Base-by-base conservation (phyloP, 345 rosid species). In the Sapria himalayana region DNA sequence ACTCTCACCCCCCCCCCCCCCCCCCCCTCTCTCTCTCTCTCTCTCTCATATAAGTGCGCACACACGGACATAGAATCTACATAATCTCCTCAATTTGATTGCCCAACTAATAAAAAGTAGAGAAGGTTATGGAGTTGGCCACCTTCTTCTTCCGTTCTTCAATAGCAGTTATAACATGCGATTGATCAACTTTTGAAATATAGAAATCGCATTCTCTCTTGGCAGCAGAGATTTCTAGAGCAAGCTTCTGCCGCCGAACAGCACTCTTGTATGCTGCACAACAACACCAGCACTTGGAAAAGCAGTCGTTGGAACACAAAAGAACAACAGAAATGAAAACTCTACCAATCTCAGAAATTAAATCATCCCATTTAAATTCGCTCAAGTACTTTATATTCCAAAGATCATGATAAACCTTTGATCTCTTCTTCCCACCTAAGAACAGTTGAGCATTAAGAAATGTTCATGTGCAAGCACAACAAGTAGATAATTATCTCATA, bases 311-410 rank as follows among this genome's bases (percentile, higher is more conserved):
- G 18, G 7, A 22, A 14, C 19, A 31, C 11, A 5, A 18, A 9
- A 20, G 25, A 47, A 25, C 13, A 13, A 45, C 24, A 58, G 15
- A 33, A 25, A 48, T 8, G 17, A 54, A 39, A 41, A 11, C 6
- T 18, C 0, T 74, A 86, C 97, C 94, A 9, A 66, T 81, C 55
- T 86, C 94, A 45, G 66, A 81, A 1, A 85, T 76, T 43, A 81
- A 94, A 70, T 81, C 81, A 19, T 86, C 97, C 97, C 97, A 86
- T 52, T 76, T 78, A 69, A 86, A 86, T 66, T 81, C 82, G 48
- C 78, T 82, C 48, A 89, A 63, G 68, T 89, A 89, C 53, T 73
- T 89, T 55, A 78, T 82, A 69, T 82, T 89, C 98, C 98, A 81
- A 39, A 74, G 63, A 57, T 89, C 94, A 50, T 73, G 82, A 50